Evolutionary conservation across 139 green algal genomes (phyloP), one percentile per base, ranked within the genome.

Genomic region (Chlamydomonas incerta): DNA sequence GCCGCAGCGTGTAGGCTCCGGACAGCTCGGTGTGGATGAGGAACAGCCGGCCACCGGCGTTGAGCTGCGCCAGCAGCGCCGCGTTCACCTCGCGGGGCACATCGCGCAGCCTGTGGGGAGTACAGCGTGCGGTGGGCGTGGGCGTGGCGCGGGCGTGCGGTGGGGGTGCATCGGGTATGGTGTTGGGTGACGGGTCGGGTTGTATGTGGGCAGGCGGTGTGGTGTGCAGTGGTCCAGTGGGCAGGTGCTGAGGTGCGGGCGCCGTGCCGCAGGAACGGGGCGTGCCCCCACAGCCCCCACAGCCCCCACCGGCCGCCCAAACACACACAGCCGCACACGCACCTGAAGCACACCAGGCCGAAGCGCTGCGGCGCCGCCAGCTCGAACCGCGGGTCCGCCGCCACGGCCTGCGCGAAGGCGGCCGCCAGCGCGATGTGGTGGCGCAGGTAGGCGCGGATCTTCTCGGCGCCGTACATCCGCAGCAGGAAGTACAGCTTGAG

Each of bases 401-500:
- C 55, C 50, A 92, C 75, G 70, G 79, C 80, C 35, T 72, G 35
- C 29, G 87, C 91, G 76, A 97, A 93, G 26, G 37, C 63, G 41
- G 71, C 26, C 14, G 92, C 94, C 47, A 96, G 83, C 0, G 81
- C 89, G 21, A 92, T 74, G 82, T 97, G 94, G 82, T 97, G 90
- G 10, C 90, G 66, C 24, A 98, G 72, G 90, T 95, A 93, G 5
- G 29, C 82, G 2, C 92, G 93, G 74, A 98, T 76, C 8, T 80
- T 81, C 57, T 90, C 74, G 0, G 88, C 88, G 15, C 96, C 96
- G 72, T 97, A 97, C 89, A 92, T 93, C 60, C 95, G 95, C 89
- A 98, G 80, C 79, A 98, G 92, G 63, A 97, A 95, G 92, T 93
- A 98, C 68, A 98, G 91, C 93, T 98, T 98, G 35, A 98, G 89